Evolutionary conservation across 148 eudicot genomes (phyloP).

Genomic region (Silene conica): DNA sequence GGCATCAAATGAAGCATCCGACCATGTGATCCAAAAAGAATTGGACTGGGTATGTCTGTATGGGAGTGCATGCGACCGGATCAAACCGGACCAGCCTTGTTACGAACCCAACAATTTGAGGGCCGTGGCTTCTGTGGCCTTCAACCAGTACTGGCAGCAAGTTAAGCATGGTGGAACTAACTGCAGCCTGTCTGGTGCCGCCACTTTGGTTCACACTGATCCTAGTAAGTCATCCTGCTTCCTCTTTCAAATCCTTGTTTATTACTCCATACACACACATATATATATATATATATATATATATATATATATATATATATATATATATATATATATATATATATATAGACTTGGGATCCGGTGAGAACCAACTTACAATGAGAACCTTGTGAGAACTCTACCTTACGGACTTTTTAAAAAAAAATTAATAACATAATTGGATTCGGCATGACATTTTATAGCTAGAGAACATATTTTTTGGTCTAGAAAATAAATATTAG

Average conservation of each 20-base stretch:
- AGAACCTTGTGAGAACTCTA: too few species aligned
- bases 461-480: too few species aligned
- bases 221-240: constrained; percentile 19
- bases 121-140: constrained; percentile 15
- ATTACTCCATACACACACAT: too few species aligned
- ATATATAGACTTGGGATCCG: too few species aligned
- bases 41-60: constrained; percentile 21
- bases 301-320: too few species aligned
- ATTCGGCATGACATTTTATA: too few species aligned
- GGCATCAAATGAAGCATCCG: constrained; percentile 3
- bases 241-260: neutral
- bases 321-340: too few species aligned
- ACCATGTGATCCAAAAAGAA: neutral
- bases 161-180: constrained; percentile 10
- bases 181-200: constrained; percentile 16
- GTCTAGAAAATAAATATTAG: too few species aligned
- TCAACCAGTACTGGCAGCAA: constrained; percentile 21
- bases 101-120: constrained; percentile 10
- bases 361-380: too few species aligned
- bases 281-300: too few species aligned
- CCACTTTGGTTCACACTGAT: constrained; percentile 19
- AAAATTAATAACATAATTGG: too few species aligned
- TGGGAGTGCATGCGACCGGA: constrained; percentile 14
- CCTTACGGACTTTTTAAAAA: too few species aligned
- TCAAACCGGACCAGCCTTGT: constrained; percentile 6